A percentile compares a stretch with the other conserved stretches of the same genome.
phyloP scores from a whole-genome alignment of 169 alveolate species.

The Cryptosporidium ubiquitum region DNA sequence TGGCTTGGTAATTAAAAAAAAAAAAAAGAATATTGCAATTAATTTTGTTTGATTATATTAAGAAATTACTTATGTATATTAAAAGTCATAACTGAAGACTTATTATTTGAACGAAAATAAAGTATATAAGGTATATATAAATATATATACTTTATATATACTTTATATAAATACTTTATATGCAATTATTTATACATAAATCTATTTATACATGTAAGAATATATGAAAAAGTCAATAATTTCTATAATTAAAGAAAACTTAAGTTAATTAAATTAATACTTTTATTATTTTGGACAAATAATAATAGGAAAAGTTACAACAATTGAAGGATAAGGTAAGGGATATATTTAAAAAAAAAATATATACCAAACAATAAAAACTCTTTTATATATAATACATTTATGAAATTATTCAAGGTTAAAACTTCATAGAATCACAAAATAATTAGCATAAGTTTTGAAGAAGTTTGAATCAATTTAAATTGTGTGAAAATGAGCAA shows the following conservation, averaged over 20 bases:
- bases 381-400: background rate
- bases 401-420: background rate
- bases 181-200: background rate
- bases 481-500: constrained; percentile 36
- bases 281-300: background rate
- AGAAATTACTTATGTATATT: background rate
- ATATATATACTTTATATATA: background rate
- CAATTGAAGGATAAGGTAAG: constrained; percentile 49
- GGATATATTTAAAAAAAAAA: constrained; percentile 2
- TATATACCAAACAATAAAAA: background rate
- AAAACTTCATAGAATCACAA: background rate
- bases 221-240: background rate
- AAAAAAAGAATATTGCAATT: background rate
- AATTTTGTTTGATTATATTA: background rate
- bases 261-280: constrained; percentile 2
- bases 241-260: background rate
- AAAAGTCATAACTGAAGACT: background rate
- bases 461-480: constrained; percentile 2
- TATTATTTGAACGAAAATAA: background rate
- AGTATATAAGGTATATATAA: background rate
- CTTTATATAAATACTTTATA: background rate
- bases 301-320: background rate
- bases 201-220: background rate
- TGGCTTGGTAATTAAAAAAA: background rate
- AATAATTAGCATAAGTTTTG: background rate